Conservation (phyloP, 148 eudicot species). For the Silene uniflora region DNA sequence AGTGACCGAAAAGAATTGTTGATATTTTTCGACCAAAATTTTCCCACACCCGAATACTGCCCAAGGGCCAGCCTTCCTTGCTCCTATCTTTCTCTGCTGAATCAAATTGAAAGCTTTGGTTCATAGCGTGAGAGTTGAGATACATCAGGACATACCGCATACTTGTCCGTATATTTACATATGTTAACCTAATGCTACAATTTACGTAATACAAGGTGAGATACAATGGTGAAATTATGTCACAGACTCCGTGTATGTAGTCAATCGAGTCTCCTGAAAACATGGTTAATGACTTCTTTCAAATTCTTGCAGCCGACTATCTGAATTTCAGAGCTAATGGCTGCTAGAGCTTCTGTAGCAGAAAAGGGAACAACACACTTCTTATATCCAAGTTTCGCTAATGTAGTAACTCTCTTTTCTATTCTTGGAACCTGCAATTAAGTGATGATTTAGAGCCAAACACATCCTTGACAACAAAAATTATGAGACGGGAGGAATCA, state of each 20-base stretch:
- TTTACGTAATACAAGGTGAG: background rate
- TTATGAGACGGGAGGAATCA: background rate
- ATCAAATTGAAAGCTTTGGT: background rate
- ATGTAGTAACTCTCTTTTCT: constrained; percentile 72
- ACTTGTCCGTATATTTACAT: constrained; percentile 11
- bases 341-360: constrained; percentile 44
- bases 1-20: too few relatives aligned
- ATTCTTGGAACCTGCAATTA: constrained; percentile 67
- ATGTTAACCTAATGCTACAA: background rate
- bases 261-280: constrained; percentile 33
- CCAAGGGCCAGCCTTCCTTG: background rate
- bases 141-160: background rate
- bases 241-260: too few relatives aligned
- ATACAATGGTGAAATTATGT: background rate
- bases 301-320: constrained; percentile 70
- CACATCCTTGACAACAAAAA: background rate
- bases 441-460: background rate
- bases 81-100: background rate
- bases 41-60: background rate
- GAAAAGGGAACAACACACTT: constrained; percentile 63
- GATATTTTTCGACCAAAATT: background rate
- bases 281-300: constrained; percentile 68
- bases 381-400: constrained; percentile 83
- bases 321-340: constrained; percentile 35
- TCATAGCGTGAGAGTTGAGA: background rate